A percentile compares a stretch with the other conserved stretches of the same genome.
phyloP scores from a whole-genome alignment of 306 rosid genomes.

The Fagus crenata region DNA sequence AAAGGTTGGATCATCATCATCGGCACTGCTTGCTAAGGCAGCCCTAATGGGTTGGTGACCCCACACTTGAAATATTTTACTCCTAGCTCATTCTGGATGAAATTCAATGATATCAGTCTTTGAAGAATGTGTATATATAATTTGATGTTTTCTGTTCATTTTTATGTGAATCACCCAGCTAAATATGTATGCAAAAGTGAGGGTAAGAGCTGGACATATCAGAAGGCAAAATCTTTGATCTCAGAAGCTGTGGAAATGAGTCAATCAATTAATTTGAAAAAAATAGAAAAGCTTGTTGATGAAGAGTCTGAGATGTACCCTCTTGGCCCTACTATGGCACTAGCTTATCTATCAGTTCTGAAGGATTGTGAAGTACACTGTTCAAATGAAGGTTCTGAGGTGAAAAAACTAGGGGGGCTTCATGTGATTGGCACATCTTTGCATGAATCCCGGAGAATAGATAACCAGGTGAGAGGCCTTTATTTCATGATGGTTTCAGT shows the following conservation, averaged over 20 bases:
- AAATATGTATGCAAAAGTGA: constrained; percentile 83
- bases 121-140: constrained; percentile 17
- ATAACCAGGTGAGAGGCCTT: constrained; percentile 73
- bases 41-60: constrained; percentile 78
- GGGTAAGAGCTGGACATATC: constrained; percentile 78
- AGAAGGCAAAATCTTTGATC: constrained; percentile 82
- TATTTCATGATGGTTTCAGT: constrained; percentile 18
- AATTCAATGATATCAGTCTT: constrained; percentile 22
- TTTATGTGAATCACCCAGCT: constrained; percentile 55
- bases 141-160: constrained; percentile 30
- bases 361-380: constrained; percentile 86
- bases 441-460: constrained; percentile 96
- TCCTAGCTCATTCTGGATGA: constrained; percentile 25
- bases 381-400: constrained; percentile 81
- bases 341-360: constrained; percentile 73
- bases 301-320: constrained; percentile 84
- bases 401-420: constrained; percentile 90
- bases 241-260: constrained; percentile 84
- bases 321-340: constrained; percentile 90
- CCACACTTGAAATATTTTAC: constrained; percentile 11
- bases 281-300: constrained; percentile 71
- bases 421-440: constrained; percentile 95
- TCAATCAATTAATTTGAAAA: constrained; percentile 60
- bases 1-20: constrained; percentile 81
- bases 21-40: constrained; percentile 86